Conservation (phyloP, 441 rosid genomes). For the Erysimum pusillum region DNA sequence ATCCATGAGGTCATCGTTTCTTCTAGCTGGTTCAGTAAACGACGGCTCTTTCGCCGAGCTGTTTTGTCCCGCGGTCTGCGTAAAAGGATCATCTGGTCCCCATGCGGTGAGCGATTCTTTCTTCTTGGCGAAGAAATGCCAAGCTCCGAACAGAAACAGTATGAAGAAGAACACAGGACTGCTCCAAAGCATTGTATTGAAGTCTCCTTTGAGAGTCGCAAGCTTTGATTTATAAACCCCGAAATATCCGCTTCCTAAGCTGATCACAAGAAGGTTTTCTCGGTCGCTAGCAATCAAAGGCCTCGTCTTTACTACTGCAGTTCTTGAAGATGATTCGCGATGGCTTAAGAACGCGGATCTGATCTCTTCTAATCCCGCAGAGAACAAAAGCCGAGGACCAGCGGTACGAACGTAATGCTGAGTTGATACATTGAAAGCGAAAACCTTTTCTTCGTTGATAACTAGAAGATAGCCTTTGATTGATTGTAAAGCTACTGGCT, state of each 20-base stretch:
- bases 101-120: slow-evolving; percentile 88
- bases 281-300: slow-evolving; percentile 91
- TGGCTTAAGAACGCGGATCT: slow-evolving; percentile 73
- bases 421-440: slow-evolving; percentile 83
- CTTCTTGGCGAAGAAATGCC: slow-evolving; percentile 98
- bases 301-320: slow-evolving; percentile 28
- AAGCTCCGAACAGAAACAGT: slow-evolving; percentile 85
- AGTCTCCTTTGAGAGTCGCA: slow-evolving; percentile 68
- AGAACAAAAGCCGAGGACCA: slow-evolving; percentile 79
- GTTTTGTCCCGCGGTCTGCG: slow-evolving; percentile 57
- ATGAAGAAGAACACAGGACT: slow-evolving; percentile 87
- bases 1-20: slow-evolving; percentile 69
- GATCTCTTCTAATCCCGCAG: slow-evolving; percentile 83
- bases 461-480: slow-evolving; percentile 87
- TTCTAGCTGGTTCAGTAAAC: slow-evolving; percentile 66
- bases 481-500: slow-evolving; percentile 76
- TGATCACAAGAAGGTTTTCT: slow-evolving; percentile 80
- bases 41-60: slow-evolving; percentile 64
- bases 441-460: slow-evolving; percentile 72
- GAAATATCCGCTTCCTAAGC: slow-evolving; percentile 81
- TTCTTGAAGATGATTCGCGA: slow-evolving; percentile 49
- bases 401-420: slow-evolving; percentile 81
- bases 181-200: slow-evolving; percentile 83
- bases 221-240: slow-evolving; percentile 87
- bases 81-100: slow-evolving; percentile 93